Percentiles rank a stretch among this genome's conserved stretches.
These are phyloP conservation scores for Trichoderma afroharzianum DNA, from an alignment of 2,329 filamentous ascomycete genomes.

Conservation along the genomic window DNA sequence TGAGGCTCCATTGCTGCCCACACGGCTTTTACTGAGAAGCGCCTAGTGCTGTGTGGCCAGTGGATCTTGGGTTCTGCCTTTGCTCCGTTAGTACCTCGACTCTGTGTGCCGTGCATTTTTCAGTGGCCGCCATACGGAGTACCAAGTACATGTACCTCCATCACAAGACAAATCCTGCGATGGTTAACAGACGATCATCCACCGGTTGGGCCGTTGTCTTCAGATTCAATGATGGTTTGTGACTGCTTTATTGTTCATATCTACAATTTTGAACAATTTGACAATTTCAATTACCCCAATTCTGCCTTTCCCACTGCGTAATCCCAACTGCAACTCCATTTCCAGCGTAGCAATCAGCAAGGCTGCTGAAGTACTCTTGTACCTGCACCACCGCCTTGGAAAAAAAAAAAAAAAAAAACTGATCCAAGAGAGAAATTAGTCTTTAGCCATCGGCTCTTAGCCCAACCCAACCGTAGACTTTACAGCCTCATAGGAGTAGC, in stretches of 20 bases:
- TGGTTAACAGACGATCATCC: background rate
- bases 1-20: background rate
- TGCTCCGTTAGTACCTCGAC: background rate
- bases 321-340: background rate
- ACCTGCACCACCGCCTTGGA: constrained; percentile 10
- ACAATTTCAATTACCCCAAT: background rate
- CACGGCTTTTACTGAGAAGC: background rate
- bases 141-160: background rate
- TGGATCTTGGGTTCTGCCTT: background rate
- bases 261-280: background rate
- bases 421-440: constrained; percentile 9
- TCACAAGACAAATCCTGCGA: background rate
- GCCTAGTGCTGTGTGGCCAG: background rate
- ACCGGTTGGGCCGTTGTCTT: background rate
- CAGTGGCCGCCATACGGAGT: background rate
- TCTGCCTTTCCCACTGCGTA: background rate
- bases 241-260: accelerated
- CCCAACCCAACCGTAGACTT: constrained; percentile 4
- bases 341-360: background rate
- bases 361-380: constrained; percentile 13
- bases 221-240: background rate
- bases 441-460: constrained; percentile 4
- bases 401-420: constrained; percentile 5
- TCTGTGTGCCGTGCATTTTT: background rate
- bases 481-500: background rate